phyloP scores from a whole-genome alignment of 257 asterid species.

The Solanum clarkiae region DNA sequence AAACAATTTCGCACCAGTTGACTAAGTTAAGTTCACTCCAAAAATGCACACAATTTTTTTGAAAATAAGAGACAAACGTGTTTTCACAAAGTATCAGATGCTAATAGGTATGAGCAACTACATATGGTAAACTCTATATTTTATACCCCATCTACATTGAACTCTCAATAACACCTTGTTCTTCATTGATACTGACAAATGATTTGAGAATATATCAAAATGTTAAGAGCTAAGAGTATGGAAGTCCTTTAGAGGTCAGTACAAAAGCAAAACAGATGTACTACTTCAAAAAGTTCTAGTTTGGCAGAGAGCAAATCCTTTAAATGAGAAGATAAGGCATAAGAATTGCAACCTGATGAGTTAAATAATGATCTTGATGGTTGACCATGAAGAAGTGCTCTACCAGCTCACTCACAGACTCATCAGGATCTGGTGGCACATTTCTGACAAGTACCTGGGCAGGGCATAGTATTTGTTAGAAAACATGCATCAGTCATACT shows the following conservation, averaged over 20 bases:
- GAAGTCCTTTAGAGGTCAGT: background rate
- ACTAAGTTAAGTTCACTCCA: background rate
- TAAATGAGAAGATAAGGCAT: background rate
- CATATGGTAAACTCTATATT: background rate
- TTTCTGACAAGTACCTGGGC: slow-evolving; percentile 74
- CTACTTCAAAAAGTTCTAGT: background rate
- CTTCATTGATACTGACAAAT: background rate
- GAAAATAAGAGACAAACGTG: background rate
- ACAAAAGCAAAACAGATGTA: background rate
- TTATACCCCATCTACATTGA: background rate
- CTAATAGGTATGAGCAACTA: background rate
- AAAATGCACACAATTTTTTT: background rate
- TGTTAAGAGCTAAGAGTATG: background rate
- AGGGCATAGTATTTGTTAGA: background rate
- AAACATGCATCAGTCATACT: background rate
- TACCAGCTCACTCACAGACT: slow-evolving; percentile 71
- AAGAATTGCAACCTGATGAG: slow-evolving; percentile 58
- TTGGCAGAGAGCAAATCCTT: background rate
- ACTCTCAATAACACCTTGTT: background rate
- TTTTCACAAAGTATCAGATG: background rate
- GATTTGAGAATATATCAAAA: background rate
- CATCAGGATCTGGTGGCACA: slow-evolving; percentile 88
- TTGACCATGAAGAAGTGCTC: slow-evolving; percentile 95
- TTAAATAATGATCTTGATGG: slow-evolving; percentile 78
- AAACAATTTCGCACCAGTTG: background rate